Conservation (phyloP, 2,329 filamentous ascomycete species). For the Colletotrichum orbiculare region DNA sequence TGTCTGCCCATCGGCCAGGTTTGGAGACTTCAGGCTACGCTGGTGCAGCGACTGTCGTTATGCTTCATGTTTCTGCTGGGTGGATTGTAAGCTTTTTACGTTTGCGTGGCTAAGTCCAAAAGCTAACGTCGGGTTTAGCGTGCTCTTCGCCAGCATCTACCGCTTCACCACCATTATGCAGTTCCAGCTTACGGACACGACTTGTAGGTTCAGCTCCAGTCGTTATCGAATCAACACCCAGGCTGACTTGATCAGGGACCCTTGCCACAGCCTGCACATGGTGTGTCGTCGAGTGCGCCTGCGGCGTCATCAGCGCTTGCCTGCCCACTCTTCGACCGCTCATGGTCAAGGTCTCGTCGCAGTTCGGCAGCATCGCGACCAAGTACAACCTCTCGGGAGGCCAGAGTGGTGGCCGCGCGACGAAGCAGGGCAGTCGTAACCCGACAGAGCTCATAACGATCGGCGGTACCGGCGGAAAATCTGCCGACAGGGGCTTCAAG, state of each 20-base stretch:
- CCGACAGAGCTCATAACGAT: constrained; percentile 31
- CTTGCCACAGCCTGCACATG: constrained; percentile 45
- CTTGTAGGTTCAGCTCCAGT: constrained; percentile 17
- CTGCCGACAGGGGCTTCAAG: constrained; percentile 27
- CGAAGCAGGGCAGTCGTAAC: constrained; percentile 24
- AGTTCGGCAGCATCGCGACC: constrained; percentile 29
- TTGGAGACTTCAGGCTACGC: constrained; percentile 42
- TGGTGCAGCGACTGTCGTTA: constrained; percentile 39
- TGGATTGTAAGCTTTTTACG: constrained; percentile 44
- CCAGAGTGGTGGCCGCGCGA: constrained; percentile 20
- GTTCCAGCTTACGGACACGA: constrained; percentile 42
- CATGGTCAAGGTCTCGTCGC: constrained; percentile 24
- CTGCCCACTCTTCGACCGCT: constrained; percentile 54
- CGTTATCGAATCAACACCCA: neutral
- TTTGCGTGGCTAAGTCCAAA: neutral
- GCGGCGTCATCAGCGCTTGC: constrained; percentile 54
- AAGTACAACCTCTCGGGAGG: constrained; percentile 29
- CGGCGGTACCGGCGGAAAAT: constrained; percentile 26
- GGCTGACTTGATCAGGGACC: constrained; percentile 37
- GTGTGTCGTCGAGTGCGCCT: constrained; percentile 47
- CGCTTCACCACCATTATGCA: constrained; percentile 46
- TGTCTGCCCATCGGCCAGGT: constrained; percentile 40
- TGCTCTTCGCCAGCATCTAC: constrained; percentile 34
- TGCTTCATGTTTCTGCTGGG: constrained; percentile 46
- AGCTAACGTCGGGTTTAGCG: constrained; percentile 6